Conservation (phyloP, 164 flowering plant genomes). For the Vitis cinerea region DNA sequence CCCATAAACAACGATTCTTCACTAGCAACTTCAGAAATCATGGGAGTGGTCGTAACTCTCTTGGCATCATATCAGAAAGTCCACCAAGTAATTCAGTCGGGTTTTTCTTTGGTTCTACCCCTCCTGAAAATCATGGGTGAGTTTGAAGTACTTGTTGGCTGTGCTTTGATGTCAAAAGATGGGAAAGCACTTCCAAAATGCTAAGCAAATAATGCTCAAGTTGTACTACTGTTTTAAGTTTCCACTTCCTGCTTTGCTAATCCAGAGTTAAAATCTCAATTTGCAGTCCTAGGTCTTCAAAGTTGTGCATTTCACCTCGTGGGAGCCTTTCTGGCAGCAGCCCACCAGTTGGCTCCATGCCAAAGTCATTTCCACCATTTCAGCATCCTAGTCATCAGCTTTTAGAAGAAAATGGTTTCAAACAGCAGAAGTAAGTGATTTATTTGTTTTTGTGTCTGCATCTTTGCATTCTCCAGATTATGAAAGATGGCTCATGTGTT, state of each 20-base stretch:
- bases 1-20: constrained; percentile 70
- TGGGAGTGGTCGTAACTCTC: constrained; percentile 53
- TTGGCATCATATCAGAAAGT: constrained; percentile 75
- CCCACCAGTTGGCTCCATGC: constrained; percentile 92
- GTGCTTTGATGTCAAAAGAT: not conserved
- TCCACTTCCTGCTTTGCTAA: not conserved
- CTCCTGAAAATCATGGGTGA: constrained; percentile 85
- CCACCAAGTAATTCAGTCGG: constrained; percentile 94
- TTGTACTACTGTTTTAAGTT: not conserved
- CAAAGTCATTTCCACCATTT: constrained; percentile 88
- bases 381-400: constrained; percentile 99
- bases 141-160: constrained; percentile 18
- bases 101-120: constrained; percentile 90
- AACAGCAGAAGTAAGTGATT: constrained; percentile 77
- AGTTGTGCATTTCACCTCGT: constrained; percentile 75
- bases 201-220: not conserved
- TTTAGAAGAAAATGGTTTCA: constrained; percentile 91
- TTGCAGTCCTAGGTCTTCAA: constrained; percentile 64
- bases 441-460: constrained; percentile 4
- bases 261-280: not conserved
- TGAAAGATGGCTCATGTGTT: constrained; percentile 4
- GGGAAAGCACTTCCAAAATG: not conserved
- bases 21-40: constrained; percentile 62
- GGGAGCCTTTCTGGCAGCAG: constrained; percentile 67
- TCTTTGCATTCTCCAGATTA: not conserved